These are phyloP conservation scores for Moesziomyces sp. DNA, from an alignment of 1,284 basidiomycete species.

Conservation along the genomic window DNA sequence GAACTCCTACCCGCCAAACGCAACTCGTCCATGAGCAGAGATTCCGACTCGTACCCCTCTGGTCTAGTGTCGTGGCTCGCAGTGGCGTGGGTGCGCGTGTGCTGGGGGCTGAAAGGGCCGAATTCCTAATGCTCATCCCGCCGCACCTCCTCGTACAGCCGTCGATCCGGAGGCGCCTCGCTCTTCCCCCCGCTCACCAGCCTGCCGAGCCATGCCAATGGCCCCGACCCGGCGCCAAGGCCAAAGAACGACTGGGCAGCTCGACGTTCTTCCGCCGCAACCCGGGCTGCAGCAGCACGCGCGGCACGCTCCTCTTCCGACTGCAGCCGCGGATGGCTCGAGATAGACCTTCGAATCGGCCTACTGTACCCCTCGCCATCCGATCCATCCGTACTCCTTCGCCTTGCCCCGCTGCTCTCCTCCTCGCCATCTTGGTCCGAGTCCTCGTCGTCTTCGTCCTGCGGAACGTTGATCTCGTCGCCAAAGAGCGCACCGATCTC, in stretches of 20 bases:
- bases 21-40: slow-evolving; percentile 13
- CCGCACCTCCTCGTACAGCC: slow-evolving; percentile 48
- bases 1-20: neutral
- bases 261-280: slow-evolving; percentile 70
- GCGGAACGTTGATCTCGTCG: slow-evolving; percentile 63
- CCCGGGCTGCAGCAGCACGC: slow-evolving; percentile 61
- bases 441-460: slow-evolving; percentile 53
- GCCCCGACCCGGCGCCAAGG: slow-evolving; percentile 8
- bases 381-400: slow-evolving; percentile 27
- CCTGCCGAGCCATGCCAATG: slow-evolving; percentile 19
- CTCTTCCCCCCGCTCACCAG: slow-evolving; percentile 29
- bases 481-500: slow-evolving; percentile 71
- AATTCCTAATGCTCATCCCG: slow-evolving; percentile 55
- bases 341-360: slow-evolving; percentile 52
- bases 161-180: slow-evolving; percentile 25
- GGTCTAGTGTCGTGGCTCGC: too few relatives aligned
- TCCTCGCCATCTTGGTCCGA: slow-evolving; percentile 32
- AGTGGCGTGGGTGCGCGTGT: neutral
- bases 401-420: slow-evolving; percentile 14
- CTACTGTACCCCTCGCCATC: slow-evolving; percentile 25
- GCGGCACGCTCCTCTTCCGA: slow-evolving; percentile 79
- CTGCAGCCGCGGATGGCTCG: slow-evolving; percentile 73
- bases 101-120: slow-evolving; percentile 32
- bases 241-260: slow-evolving; percentile 71
- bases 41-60: slow-evolving; percentile 1